phyloP scores from a whole-genome alignment of 2,329 filamentous ascomycete genomes.

The Microascus cirrosus region DNA sequence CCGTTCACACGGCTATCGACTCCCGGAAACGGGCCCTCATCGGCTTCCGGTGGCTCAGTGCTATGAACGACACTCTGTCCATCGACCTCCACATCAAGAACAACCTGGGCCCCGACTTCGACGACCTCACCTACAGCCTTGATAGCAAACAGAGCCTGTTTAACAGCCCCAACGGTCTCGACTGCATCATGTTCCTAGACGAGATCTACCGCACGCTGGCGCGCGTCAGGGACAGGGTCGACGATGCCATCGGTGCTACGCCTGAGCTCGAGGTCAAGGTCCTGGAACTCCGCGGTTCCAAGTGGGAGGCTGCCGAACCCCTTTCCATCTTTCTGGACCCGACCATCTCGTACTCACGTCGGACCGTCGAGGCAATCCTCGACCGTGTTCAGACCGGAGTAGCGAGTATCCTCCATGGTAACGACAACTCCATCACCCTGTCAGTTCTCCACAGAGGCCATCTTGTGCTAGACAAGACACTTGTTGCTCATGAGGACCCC shows the following conservation, averaged over 20 bases:
- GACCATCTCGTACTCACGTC: conserved; percentile 27
- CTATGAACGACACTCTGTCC: conserved; percentile 30
- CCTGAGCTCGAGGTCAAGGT: conserved; percentile 38
- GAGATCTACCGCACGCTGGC: conserved; percentile 24
- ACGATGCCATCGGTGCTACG: conserved; percentile 25
- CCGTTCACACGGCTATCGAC: conserved; percentile 28
- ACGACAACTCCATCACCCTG: conserved; percentile 33
- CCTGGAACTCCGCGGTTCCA: conserved; percentile 30
- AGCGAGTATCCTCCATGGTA: conserved; percentile 32
- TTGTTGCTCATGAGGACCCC: conserved; percentile 24
- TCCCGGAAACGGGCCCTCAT: neutral
- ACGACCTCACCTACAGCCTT: conserved; percentile 29
- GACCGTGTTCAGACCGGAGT: conserved; percentile 40
- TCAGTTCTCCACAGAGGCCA: conserved; percentile 41
- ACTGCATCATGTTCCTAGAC: conserved; percentile 32
- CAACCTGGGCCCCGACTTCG: conserved; percentile 35
- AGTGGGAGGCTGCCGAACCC: conserved; percentile 35
- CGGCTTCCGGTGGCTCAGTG: conserved; percentile 6
- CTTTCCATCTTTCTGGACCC: conserved; percentile 31
- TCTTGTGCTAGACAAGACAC: conserved; percentile 36
- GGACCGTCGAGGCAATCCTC: conserved; percentile 34
- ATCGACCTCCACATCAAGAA: conserved; percentile 35
- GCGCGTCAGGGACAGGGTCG: conserved; percentile 25
- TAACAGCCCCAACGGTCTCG: conserved; percentile 24
- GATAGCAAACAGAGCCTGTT: conserved; percentile 33